Conservation (phyloP, 139 green algal genomes). For the Closterium sp. region DNA sequence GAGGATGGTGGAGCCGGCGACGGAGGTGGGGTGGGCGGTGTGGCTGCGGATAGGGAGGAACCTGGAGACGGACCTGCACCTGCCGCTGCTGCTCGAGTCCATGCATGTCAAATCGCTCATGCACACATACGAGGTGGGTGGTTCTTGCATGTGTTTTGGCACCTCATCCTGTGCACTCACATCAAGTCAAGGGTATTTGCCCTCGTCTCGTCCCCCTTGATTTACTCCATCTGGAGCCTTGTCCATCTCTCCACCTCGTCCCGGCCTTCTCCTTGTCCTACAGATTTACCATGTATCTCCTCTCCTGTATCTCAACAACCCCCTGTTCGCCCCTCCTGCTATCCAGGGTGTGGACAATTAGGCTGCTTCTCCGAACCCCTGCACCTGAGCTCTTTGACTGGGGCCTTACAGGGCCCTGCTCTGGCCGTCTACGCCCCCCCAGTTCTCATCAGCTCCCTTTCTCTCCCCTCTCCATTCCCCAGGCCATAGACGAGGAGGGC, state of each 20-base stretch:
- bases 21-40: constrained; percentile 9
- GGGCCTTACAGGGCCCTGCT: too few species aligned
- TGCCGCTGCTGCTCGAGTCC: constrained; percentile 20
- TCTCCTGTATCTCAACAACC: too few species aligned
- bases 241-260: too few species aligned
- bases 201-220: too few species aligned
- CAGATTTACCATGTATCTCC: too few species aligned
- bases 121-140: constrained; percentile 14
- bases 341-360: too few species aligned
- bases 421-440: background rate
- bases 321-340: too few species aligned
- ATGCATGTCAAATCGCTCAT: constrained; percentile 9
- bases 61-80: background rate
- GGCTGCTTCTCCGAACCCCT: too few species aligned
- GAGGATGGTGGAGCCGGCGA: constrained; percentile 4
- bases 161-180: background rate
- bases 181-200: background rate
- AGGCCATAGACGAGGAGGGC: background rate
- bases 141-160: background rate
- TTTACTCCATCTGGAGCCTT: too few species aligned
- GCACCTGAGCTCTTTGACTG: too few species aligned
- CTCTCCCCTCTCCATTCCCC: background rate
- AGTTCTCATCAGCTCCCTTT: background rate
- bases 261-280: background rate
- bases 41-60: constrained; percentile 3